Base-by-base conservation (phyloP, 805 yeast species). In the Cyberlindnera galapagoensis region DNA sequence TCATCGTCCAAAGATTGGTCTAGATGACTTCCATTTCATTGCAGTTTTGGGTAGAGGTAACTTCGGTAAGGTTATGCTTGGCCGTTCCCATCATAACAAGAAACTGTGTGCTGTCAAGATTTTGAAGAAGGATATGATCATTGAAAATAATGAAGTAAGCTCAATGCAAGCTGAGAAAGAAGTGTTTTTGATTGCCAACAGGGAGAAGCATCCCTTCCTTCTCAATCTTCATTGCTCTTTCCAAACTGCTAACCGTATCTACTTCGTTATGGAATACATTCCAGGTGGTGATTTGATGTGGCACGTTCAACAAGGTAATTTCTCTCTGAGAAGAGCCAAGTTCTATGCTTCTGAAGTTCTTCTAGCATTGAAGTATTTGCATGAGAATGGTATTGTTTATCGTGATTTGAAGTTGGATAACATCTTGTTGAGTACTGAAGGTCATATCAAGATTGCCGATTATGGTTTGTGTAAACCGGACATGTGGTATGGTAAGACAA, bases 201-300 rank as follows among this genome's bases (percentile, higher is more conserved):
- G 76, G 44, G 90, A 87, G 38, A 76, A 74, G 45, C 97, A 92
- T 63, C 99, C 99, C 25, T 92, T 92, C 61, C 68, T 92, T 54
- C 70, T 92, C 47, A 87, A 87, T 49, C 65, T 92, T 41, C 90
- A 80, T 55, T 92, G 96, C 52, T 88, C 97, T 50, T 92, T 92
- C 71, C 99, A 92, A 62, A 92, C 98, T 1, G 98, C 92, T 46
- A 92, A 94, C 54, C 76, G 98, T 54, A 83, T 92, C 25, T 92
- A 92, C 58, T 92, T 92, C 62, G 98, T 94, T 11, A 92, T 92
- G 99, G 97, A 92, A 58, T 92, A 87, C 54, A 80, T 92, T 31
- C 79, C 94, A 14, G 99, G 98, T 38, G 99, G 99, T 57, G 99
- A 92, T 63, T 71, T 92, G 52, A 92, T 92, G 98, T 88, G 96